Base-by-base conservation (phyloP, 2,329 filamentous ascomycete genomes). In the Pestalotiopsis sp. region DNA sequence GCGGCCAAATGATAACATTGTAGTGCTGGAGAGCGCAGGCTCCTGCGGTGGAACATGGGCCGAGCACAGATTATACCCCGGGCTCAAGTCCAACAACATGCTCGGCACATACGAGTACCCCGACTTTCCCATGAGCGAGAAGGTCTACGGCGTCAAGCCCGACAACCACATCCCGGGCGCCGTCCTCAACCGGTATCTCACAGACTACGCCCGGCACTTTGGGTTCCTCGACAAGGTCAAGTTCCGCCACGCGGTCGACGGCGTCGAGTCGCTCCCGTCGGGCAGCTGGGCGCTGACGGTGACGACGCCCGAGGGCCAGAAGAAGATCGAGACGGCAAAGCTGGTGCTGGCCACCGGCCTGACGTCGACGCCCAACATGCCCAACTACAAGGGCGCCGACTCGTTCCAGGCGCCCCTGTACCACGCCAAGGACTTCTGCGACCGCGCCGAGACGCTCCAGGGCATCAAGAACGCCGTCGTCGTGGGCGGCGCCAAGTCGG, bases 321-420 rank as follows among this genome's bases (percentile, higher is more conserved):
- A 67, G 67, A 2, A 17, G 66, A 63, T 77, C 9, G 76, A 69
- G 49, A 74, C 68, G 73, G 76, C 76, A 38, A 90, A 88, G 74
- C 77, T 92, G 65, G 84, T 91, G 49, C 76, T 91, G 2, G 87
- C 89, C 2, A 88, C 87, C 4, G 90, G 90, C 1, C 77, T 89
- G 38, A 87, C 87, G 0, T 89, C 86, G 4, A 78, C 84, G 61
- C 85, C 89, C 0, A 83, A 84, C 64, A 79, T 90, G 31, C 88
- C 89, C 0, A 69, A 72, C 0, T 83, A 88, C 64, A 72, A 78
- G 2, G 86, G 84, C 2, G 78, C 81, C 7, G 82, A 84, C 4
- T 73, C 66, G 1, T 91, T 91, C 71, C 74, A 72, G 0, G 81
- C 81, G 0, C 84, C 85, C 0, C 77, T 90, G 27, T 83, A 90